Percentiles rank a stretch among this genome's conserved stretches.
Conservation (phyloP, 2,329 filamentous ascomycete species). For the Lachnellula occidentalis region DNA sequence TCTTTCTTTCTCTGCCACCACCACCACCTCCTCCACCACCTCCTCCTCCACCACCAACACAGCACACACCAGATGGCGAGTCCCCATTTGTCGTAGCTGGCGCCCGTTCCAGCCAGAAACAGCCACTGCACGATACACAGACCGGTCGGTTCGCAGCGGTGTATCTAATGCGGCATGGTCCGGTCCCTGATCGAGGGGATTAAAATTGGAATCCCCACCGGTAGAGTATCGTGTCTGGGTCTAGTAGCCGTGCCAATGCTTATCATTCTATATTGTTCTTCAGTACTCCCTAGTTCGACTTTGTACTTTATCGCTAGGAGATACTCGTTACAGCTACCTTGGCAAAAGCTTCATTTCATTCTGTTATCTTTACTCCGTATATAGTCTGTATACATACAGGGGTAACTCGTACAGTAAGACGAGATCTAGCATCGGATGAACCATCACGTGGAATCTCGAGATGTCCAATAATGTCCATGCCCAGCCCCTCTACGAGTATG, state of each 20-base stretch:
- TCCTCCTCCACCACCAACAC: neutral
- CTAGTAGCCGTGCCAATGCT: no score
- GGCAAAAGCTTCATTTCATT: neutral
- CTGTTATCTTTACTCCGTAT: neutral
- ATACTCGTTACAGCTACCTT: no score
- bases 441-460: neutral
- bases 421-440: neutral
- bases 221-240: neutral
- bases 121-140: neutral
- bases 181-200: neutral
- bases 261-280: no score
- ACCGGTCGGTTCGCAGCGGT: neutral
- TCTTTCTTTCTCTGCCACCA: no score
- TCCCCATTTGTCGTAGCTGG: neutral
- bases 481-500: no score
- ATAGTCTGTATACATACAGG: no score
- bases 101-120: neutral
- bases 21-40: neutral
- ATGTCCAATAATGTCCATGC: no score
- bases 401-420: neutral
- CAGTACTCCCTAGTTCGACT: no score
- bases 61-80: neutral
- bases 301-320: no score
- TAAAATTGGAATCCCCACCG: neutral
- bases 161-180: neutral